Percentiles rank a stretch among this genome's conserved stretches.
These are phyloP conservation scores for Cydonia oblonga DNA, from an alignment of 331 rosid genomes.

Conservation along the genomic window DNA sequence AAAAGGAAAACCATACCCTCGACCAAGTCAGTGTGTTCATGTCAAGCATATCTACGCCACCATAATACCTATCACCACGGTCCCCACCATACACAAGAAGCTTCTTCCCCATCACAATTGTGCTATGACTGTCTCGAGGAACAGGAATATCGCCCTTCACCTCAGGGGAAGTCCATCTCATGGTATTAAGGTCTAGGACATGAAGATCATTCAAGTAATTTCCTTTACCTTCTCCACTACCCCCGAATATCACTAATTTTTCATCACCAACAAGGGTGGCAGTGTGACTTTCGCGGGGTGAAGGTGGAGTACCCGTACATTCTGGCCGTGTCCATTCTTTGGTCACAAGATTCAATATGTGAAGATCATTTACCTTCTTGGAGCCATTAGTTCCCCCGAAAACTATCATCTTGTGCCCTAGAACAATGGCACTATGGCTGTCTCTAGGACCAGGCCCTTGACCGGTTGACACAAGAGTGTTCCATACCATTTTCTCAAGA, in stretches of 20 bases:
- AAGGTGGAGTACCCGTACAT: conserved; percentile 67
- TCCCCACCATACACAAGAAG: conserved; percentile 88
- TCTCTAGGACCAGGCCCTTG: conserved; percentile 90
- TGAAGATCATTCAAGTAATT: conserved; percentile 83
- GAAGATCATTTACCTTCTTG: conserved; percentile 76
- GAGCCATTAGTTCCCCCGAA: conserved; percentile 94
- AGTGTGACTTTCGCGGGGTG: conserved; percentile 86
- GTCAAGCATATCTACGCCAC: conserved; percentile 69
- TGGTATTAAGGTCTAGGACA: conserved; percentile 51
- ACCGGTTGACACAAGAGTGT: conserved; percentile 46
- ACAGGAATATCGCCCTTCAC: conserved; percentile 70
- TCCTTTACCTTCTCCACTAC: conserved; percentile 89
- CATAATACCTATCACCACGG: conserved; percentile 74
- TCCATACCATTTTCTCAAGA: conserved; percentile 75
- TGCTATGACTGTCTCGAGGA: conserved; percentile 84
- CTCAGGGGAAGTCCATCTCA: conserved; percentile 66
- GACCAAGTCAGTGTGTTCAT: conserved; percentile 80
- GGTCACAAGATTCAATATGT: conserved; percentile 52
- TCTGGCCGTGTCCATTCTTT: conserved; percentile 61
- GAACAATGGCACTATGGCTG: conserved; percentile 75
- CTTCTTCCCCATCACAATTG: conserved; percentile 63
- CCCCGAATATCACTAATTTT: conserved; percentile 72
- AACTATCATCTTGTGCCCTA: conserved; percentile 61
- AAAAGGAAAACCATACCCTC: conserved; percentile 34
- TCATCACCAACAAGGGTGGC: conserved; percentile 65